phyloP scores from a whole-genome alignment of 768 basidiomycete genomes.

The Lentinula detonsa region DNA sequence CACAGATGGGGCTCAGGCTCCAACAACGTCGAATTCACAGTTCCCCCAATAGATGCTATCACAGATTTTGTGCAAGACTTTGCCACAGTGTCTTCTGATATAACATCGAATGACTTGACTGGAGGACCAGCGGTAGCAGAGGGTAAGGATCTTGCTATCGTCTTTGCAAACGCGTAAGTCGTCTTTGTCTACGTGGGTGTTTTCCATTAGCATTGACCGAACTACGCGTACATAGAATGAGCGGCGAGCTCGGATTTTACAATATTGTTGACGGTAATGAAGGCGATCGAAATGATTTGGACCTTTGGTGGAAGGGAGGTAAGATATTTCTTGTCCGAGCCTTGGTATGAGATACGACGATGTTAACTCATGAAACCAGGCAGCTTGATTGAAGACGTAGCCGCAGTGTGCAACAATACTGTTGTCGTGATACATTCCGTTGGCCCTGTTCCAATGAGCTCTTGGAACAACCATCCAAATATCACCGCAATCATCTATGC shows the following conservation, averaged over 20 bases:
- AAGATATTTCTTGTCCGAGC: constrained; percentile 8
- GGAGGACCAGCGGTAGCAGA: constrained; percentile 32
- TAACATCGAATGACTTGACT: constrained; percentile 36
- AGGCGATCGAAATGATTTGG: constrained; percentile 55
- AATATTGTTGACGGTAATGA: constrained; percentile 54
- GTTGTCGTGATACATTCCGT: constrained; percentile 78
- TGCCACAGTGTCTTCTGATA: constrained; percentile 32
- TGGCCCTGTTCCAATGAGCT: constrained; percentile 61
- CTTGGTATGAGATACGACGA: constrained; percentile 15
- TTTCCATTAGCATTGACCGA: no score
- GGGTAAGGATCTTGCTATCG: constrained; percentile 51
- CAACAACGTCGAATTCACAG: constrained; percentile 37
- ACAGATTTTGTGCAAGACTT: constrained; percentile 30
- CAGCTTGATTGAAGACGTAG: constrained; percentile 44
- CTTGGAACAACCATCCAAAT: constrained; percentile 73
- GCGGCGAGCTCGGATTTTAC: constrained; percentile 50
- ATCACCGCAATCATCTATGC: constrained; percentile 57
- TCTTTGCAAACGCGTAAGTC: constrained; percentile 51
- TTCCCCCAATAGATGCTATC: constrained; percentile 43
- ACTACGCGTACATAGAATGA: constrained; percentile 27
- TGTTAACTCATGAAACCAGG: constrained; percentile 17
- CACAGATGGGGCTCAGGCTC: constrained; percentile 46
- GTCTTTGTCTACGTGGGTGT: no score
- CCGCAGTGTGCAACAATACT: constrained; percentile 66
- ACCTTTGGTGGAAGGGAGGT: constrained; percentile 53